Conservation (phyloP, 2,329 filamentous ascomycete species). For the Colletotrichum salicis region DNA sequence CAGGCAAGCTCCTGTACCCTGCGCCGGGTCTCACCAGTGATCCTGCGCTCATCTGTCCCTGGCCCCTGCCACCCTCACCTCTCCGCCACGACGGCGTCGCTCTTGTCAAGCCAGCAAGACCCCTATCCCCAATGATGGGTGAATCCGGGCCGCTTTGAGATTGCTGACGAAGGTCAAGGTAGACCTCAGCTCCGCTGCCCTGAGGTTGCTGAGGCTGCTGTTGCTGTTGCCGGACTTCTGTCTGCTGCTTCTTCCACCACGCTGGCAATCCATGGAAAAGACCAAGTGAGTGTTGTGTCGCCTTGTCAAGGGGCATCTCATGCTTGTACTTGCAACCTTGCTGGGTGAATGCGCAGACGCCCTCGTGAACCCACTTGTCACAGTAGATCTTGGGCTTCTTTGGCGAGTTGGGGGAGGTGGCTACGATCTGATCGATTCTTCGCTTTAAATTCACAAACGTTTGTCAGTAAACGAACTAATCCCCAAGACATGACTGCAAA, state of each 20-base stretch:
- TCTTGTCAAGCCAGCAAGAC: slow-evolving; percentile 8
- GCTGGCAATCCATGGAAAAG: slow-evolving; percentile 72
- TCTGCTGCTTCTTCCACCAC: slow-evolving; percentile 68
- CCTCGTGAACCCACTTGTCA: slow-evolving; percentile 89
- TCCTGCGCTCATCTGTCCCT: slow-evolving; percentile 8
- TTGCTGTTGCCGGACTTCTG: slow-evolving; percentile 50
- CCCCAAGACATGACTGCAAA: too few species aligned
- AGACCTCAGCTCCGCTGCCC: background rate
- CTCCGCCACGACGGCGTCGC: slow-evolving; percentile 28
- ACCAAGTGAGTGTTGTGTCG: slow-evolving; percentile 75
- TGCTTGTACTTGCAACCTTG: slow-evolving; percentile 91
- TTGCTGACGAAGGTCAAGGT: slow-evolving; percentile 1
- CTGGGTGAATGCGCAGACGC: slow-evolving; percentile 85
- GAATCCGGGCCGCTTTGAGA: background rate
- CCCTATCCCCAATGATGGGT: slow-evolving; percentile 11
- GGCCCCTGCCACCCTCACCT: background rate
- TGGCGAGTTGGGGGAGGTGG: slow-evolving; percentile 46
- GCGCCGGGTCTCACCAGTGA: background rate
- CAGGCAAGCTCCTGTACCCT: slow-evolving; percentile 4
- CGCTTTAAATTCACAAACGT: slow-evolving; percentile 38
- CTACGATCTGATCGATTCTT: slow-evolving; percentile 43
- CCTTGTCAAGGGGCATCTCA: slow-evolving; percentile 80
- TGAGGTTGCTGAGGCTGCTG: slow-evolving; percentile 10
- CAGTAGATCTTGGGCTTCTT: slow-evolving; percentile 78
- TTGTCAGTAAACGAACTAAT: background rate